Base-by-base conservation (phyloP, 768 basidiomycete species). In the Mycena rebaudengoi region DNA sequence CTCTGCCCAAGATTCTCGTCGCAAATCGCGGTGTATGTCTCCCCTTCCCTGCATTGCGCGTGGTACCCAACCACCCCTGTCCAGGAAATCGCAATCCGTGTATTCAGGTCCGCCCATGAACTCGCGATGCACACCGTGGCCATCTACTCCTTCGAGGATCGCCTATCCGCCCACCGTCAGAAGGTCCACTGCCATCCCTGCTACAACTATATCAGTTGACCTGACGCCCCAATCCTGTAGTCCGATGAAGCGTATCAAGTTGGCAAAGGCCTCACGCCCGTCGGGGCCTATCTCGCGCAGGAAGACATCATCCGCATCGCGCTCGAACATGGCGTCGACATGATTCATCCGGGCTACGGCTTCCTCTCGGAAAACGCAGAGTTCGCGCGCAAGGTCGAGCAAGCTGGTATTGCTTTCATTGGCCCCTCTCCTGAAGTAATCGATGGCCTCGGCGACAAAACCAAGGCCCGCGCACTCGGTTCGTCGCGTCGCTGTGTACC, bases 111-210 rank as follows among this genome's bases (percentile, higher is more conserved):
- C 0, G 94, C 98, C 50, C 98, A 99, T 82, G 98, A 99, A 75
- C 86, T 99, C 63, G 98, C 96, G 11, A 98, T 99, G 96, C 95
- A 96, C 77, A 98, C 96, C 48, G 98, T 99, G 58, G 98, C 98
- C 35, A 98, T 99, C 82, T 99, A 94, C 81, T 99, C 97, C 11
- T 93, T 84, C 74, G 98, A 99, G 80, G 98, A 99, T 82, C 87
- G 98, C 64, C 86, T 98, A 80, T 93, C 91, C 37, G 97, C 98
- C 37, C 98, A 99, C 83, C 89, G 98, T 70, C 96, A 99, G 77
- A 99, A 99, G 89, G 95, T 90, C 56, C 20, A 20, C 4, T 53
- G 13, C 18, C 10, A 16, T 12, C 13, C 18, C 32, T 4, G 46
- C 23, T 18, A 29, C 29, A 13, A 13, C 23, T n/a, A 55, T 43